These are phyloP conservation scores for Jatropha multifida DNA, from an alignment of 441 rosid species.

Conservation along the genomic window DNA sequence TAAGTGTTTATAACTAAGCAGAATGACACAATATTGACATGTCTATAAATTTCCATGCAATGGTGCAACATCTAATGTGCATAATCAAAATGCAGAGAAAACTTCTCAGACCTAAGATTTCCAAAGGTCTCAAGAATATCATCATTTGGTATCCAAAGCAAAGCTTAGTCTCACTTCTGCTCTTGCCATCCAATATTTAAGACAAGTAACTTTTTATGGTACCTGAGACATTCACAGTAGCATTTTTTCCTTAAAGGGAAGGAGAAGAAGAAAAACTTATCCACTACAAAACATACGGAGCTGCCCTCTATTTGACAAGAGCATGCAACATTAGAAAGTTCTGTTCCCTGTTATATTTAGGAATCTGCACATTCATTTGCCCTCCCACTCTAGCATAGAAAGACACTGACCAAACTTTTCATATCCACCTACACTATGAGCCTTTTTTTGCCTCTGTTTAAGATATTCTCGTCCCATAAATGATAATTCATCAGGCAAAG, in stretches of 20 bases:
- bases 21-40: slow-evolving; percentile 7
- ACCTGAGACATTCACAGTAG: not conserved
- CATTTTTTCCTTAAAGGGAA: not conserved
- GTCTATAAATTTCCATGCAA: not conserved
- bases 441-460: not conserved
- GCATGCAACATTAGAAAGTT: not conserved
- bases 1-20: not conserved
- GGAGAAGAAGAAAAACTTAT: not conserved
- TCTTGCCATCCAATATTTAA: not conserved
- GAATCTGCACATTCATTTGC: not conserved
- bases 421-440: not conserved
- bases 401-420: not conserved
- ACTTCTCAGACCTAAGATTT: not conserved
- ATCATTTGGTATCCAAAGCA: not conserved
- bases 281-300: not conserved
- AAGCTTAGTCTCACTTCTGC: not conserved
- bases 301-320: not conserved
- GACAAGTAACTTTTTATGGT: not conserved
- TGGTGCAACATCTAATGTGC: not conserved
- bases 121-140: not conserved
- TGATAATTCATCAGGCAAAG: not conserved
- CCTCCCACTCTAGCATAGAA: not conserved
- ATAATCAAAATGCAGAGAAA: not conserved
- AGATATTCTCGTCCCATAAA: not conserved
- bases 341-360: not conserved